Percentiles rank a stretch among this genome's conserved stretches.
Evolutionary conservation across 805 yeast genomes (phyloP).

Genomic region (Citeromyces nyonsensis): DNA sequence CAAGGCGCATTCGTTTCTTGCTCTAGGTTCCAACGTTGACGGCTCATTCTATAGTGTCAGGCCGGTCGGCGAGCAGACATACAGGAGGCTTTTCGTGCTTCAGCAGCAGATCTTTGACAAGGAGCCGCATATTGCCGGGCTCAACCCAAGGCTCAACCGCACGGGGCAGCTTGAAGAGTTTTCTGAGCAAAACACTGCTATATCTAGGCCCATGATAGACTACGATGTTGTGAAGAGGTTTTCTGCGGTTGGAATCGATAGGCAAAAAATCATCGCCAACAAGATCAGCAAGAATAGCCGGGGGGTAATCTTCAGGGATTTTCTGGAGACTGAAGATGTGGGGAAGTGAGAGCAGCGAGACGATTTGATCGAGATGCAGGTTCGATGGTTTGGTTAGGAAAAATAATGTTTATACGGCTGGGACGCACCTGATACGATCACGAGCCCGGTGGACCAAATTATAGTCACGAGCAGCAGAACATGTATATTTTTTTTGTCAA

Average conservation of each 20-base stretch:
- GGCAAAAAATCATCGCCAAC: slow-evolving; percentile 32
- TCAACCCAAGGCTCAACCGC: slow-evolving; percentile 65
- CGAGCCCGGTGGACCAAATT: no score
- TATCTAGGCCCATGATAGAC: slow-evolving; percentile 52
- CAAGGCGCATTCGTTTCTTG: slow-evolving; percentile 22
- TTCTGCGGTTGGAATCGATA: slow-evolving; percentile 38
- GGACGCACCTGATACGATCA: no score
- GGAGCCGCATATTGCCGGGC: slow-evolving; percentile 56
- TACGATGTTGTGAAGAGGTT: slow-evolving; percentile 38
- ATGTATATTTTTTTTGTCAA: no score
- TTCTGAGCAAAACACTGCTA: slow-evolving; percentile 7
- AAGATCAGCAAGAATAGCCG: slow-evolving; percentile 44
- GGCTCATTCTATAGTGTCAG: slow-evolving; percentile 65
- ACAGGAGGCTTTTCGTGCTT: slow-evolving; percentile 67
- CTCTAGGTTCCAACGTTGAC: slow-evolving; percentile 60
- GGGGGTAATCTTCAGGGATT: slow-evolving; percentile 53
- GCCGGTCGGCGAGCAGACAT: slow-evolving; percentile 63
- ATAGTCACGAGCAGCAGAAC: no score
- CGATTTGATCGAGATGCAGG: no score
- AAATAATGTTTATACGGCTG: no score
- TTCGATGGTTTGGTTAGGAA: no score
- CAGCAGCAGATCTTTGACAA: slow-evolving; percentile 82
- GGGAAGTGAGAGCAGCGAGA: no score
- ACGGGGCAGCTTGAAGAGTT: slow-evolving; percentile 20
- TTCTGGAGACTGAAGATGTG: slow-evolving; percentile 8